Percentiles rank a stretch among this genome's conserved stretches.
Evolutionary conservation across 306 rosid species (phyloP).

Genomic region (Hippophae gyantsensis): DNA sequence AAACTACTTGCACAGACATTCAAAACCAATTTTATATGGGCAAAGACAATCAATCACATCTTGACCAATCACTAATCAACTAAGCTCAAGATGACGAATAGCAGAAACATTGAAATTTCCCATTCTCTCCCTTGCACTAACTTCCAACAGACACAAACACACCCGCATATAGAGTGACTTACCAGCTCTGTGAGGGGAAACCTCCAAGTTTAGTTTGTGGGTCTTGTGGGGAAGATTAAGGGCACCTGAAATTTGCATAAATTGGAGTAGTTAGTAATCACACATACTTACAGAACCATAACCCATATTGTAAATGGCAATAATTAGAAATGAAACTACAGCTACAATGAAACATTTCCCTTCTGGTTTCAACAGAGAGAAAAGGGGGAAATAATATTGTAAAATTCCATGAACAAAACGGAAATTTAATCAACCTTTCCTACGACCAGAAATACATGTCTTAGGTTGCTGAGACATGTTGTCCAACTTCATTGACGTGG

Average conservation of each 20-base stretch:
- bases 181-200: conserved; percentile 95
- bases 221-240: conserved; percentile 28
- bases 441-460: conserved; percentile 22
- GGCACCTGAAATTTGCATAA: conserved; percentile 29
- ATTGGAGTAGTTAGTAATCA: not conserved
- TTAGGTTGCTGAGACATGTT: conserved; percentile 22
- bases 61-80: not conserved
- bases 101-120: conserved; percentile 1
- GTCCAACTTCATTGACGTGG: conserved; percentile 24
- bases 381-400: not conserved
- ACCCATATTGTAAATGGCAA: not conserved
- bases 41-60: not conserved
- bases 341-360: not conserved
- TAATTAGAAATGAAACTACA: conserved; percentile 6
- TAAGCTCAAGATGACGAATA: conserved; percentile 4
- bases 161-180: not conserved
- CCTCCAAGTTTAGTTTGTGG: conserved; percentile 59
- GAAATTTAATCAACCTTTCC: conserved; percentile 34
- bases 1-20: not conserved
- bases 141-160: not conserved
- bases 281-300: conserved; percentile 7
- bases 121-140: not conserved
- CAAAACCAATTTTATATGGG: not conserved
- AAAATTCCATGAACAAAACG: not conserved
- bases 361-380: not conserved